Percentiles rank a stretch among this genome's conserved stretches.
Conservation (phyloP, 1,139 yeast genomes). For the Yamadazyma triangularis region DNA sequence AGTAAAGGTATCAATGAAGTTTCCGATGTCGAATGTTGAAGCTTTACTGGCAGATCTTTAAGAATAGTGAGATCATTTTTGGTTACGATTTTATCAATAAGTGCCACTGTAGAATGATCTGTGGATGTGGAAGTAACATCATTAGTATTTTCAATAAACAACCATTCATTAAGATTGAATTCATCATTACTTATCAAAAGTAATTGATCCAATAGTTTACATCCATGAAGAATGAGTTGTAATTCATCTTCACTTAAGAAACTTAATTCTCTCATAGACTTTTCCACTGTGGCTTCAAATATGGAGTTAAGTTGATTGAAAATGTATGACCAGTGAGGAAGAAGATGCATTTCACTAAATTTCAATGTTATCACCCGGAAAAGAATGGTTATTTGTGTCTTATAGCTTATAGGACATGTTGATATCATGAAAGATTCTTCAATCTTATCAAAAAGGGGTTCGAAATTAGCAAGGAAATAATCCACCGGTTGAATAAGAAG, state of each 20-base stretch:
- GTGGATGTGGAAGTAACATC: conserved; percentile 26
- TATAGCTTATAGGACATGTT: conserved; percentile 31
- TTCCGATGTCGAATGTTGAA: conserved; percentile 12
- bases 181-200: conserved; percentile 70
- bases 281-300: conserved; percentile 39
- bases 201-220: conserved; percentile 74
- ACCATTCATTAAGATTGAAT: conserved; percentile 80
- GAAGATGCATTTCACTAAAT: conserved; percentile 59
- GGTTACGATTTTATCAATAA: conserved; percentile 47
- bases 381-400: conserved; percentile 48
- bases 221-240: conserved; percentile 50
- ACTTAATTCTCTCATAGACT: conserved; percentile 24
- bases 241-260: conserved; percentile 35
- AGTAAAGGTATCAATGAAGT: conserved; percentile 41
- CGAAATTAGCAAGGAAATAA: conserved; percentile 44
- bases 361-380: conserved; percentile 61
- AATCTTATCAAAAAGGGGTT: conserved; percentile 48
- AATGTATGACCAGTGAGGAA: conserved; percentile 68
- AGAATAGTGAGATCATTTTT: conserved; percentile 35
- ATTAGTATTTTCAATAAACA: conserved; percentile 69
- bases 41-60: conserved; percentile 30
- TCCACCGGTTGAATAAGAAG: conserved; percentile 59
- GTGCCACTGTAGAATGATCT: conserved; percentile 44
- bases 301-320: conserved; percentile 55
- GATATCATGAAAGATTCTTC: conserved; percentile 36